Evolutionary conservation across 768 basidiomycete genomes (phyloP).

Genomic region (Amanita muscaria): DNA sequence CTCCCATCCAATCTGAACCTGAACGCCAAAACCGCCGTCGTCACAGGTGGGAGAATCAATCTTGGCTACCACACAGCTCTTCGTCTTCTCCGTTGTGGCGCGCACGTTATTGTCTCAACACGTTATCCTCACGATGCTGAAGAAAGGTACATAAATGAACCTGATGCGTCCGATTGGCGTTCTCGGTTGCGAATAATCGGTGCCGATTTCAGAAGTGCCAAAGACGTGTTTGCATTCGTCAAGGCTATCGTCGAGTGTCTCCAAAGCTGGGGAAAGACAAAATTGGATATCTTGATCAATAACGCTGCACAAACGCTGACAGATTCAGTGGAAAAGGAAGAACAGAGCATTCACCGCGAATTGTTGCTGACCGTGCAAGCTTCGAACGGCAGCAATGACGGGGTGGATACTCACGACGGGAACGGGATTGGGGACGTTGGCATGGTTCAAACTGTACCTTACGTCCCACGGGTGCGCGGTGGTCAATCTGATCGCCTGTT

Average conservation of each 20-base stretch:
- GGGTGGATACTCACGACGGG: too few species aligned
- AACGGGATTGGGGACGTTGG: neutral
- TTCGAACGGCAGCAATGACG: neutral
- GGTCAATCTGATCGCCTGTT: constrained; percentile 12
- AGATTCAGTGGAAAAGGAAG: constrained; percentile 20
- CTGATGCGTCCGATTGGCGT: constrained; percentile 20
- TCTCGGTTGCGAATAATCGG: constrained; percentile 21
- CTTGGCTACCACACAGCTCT: constrained; percentile 24
- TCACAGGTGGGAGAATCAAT: constrained; percentile 28
- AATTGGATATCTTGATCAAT: constrained; percentile 25
- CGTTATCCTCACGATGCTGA: constrained; percentile 26
- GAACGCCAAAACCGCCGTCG: constrained; percentile 19
- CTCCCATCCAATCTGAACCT: constrained; percentile 20
- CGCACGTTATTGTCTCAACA: constrained; percentile 21
- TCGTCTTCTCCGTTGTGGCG: constrained; percentile 24
- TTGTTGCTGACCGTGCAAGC: constrained; percentile 11
- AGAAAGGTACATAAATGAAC: constrained; percentile 19
- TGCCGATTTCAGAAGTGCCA: constrained; percentile 26
- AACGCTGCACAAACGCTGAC: constrained; percentile 30
- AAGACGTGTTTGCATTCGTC: constrained; percentile 25
- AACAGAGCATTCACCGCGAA: constrained; percentile 19
- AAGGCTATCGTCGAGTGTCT: constrained; percentile 16
- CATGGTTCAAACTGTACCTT: constrained; percentile 10
- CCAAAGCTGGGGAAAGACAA: constrained; percentile 13
- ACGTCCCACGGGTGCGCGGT: constrained; percentile 15